A percentile compares a stretch with the other conserved stretches of the same genome.
Evolutionary conservation across 495 filamentous ascomycete genomes (phyloP).

Genomic region (Corynascus novoguineensis): DNA sequence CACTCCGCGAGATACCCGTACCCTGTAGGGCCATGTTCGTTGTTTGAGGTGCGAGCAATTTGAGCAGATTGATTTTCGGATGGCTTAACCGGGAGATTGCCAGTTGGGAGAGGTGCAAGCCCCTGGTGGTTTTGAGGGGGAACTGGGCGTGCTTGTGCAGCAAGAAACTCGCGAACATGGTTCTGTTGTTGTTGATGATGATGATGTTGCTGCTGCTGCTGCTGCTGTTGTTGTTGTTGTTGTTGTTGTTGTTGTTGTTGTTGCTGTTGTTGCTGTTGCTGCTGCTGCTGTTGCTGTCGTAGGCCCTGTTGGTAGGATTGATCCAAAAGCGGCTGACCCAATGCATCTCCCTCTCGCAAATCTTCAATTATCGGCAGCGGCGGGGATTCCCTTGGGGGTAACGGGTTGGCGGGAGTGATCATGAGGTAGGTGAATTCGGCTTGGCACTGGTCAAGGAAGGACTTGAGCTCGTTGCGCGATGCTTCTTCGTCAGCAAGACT

Average conservation of each 20-base stretch:
- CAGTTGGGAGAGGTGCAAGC: slow-evolving; percentile 38
- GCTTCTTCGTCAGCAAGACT: slow-evolving; percentile 46
- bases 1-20: slow-evolving; percentile 39
- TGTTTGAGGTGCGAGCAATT: slow-evolving; percentile 42
- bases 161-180: slow-evolving; percentile 35
- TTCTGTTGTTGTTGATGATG: slow-evolving; percentile 27
- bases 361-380: slow-evolving; percentile 47
- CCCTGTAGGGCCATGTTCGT: slow-evolving; percentile 29
- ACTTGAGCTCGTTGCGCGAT: slow-evolving; percentile 52
- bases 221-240: slow-evolving; percentile 22
- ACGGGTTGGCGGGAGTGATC: slow-evolving; percentile 56
- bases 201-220: slow-evolving; percentile 19
- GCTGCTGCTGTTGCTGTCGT: slow-evolving; percentile 26
- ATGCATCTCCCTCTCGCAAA: slow-evolving; percentile 43
- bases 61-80: slow-evolving; percentile 37
- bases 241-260: slow-evolving; percentile 32
- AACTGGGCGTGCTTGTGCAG: slow-evolving; percentile 36
- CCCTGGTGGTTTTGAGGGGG: slow-evolving; percentile 53
- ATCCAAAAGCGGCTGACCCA: slow-evolving; percentile 34
- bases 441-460: slow-evolving; percentile 58
- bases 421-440: slow-evolving; percentile 61
- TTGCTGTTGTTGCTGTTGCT: too few species aligned
- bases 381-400: slow-evolving; percentile 52
- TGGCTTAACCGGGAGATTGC: slow-evolving; percentile 36
- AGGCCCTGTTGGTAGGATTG: slow-evolving; percentile 25